phyloP scores from a whole-genome alignment of 768 basidiomycete species.

The Pulveroboletus ravenelii region DNA sequence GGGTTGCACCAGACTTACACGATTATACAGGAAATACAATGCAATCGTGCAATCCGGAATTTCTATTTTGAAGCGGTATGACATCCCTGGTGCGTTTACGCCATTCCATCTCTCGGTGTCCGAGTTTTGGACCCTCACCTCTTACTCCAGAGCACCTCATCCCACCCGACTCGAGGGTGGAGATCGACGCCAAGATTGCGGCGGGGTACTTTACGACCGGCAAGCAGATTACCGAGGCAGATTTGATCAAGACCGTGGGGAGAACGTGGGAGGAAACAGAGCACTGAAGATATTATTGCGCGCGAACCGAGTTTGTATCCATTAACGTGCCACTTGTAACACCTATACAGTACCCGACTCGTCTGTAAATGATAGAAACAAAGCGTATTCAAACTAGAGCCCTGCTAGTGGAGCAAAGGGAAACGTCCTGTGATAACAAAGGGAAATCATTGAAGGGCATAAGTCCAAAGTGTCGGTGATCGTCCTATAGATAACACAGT shows the following conservation, averaged over 20 bases:
- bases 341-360: too few species aligned
- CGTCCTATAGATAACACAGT: too few species aligned
- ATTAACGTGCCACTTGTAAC: not conserved
- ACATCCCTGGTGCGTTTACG: conserved; percentile 63
- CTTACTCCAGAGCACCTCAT: conserved; percentile 65
- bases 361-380: too few species aligned
- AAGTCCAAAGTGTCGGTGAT: too few species aligned
- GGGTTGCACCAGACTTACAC: not conserved
- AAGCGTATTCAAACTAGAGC: too few species aligned
- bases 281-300: conserved; percentile 42
- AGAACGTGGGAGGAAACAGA: conserved; percentile 89
- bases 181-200: conserved; percentile 96
- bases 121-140: not conserved
- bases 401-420: too few species aligned
- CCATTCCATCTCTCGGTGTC: too few species aligned
- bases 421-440: too few species aligned
- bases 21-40: conserved; percentile 73
- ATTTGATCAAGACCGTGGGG: conserved; percentile 82
- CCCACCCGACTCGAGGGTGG: conserved; percentile 84
- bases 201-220: conserved; percentile 88
- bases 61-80: conserved; percentile 74
- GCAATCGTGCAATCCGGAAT: conserved; percentile 90
- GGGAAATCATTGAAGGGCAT: too few species aligned
- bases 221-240: conserved; percentile 70
- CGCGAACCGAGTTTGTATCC: not conserved